These are phyloP conservation scores for Millerozyma miso DNA, from an alignment of 805 yeast species.

Conservation along the genomic window DNA sequence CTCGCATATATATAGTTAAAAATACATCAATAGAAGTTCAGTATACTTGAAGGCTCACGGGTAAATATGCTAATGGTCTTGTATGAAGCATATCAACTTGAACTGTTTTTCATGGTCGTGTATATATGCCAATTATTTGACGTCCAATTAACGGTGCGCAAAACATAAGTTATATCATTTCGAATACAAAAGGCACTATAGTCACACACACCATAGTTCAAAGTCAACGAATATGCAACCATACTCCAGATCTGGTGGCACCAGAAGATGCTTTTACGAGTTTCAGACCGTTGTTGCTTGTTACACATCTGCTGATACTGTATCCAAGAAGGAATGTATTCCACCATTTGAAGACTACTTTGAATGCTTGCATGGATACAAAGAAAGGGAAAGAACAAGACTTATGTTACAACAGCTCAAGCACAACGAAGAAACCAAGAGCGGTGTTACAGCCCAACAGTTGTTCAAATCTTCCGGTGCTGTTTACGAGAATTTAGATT, in stretches of 20 bases:
- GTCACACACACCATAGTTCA: background rate
- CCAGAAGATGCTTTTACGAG: slow-evolving; percentile 45
- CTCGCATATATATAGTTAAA: slow-evolving; percentile 69
- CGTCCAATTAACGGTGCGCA: slow-evolving; percentile 10
- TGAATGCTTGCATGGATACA: slow-evolving; percentile 44
- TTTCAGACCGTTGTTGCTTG: slow-evolving; percentile 43
- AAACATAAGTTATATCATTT: background rate
- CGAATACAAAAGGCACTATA: background rate
- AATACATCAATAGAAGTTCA: too few species aligned
- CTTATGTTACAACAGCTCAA: slow-evolving; percentile 43
- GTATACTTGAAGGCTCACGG: too few species aligned
- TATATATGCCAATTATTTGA: background rate
- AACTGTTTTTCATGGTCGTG: background rate
- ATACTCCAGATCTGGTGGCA: slow-evolving; percentile 44
- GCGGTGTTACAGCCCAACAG: slow-evolving; percentile 40
- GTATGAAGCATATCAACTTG: too few species aligned
- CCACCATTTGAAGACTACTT: slow-evolving; percentile 44
- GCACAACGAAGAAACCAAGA: slow-evolving; percentile 37
- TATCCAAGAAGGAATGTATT: slow-evolving; percentile 36
- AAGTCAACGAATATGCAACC: slow-evolving; percentile 33
- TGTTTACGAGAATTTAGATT: slow-evolving; percentile 41
- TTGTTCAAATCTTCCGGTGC: slow-evolving; percentile 39
- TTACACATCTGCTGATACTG: slow-evolving; percentile 42
- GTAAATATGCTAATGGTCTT: too few species aligned
- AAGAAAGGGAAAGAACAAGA: slow-evolving; percentile 43